Percentiles rank a stretch among this genome's conserved stretches.
Conservation (phyloP, 139 green algal species). For the Coccomyxa sp. region DNA sequence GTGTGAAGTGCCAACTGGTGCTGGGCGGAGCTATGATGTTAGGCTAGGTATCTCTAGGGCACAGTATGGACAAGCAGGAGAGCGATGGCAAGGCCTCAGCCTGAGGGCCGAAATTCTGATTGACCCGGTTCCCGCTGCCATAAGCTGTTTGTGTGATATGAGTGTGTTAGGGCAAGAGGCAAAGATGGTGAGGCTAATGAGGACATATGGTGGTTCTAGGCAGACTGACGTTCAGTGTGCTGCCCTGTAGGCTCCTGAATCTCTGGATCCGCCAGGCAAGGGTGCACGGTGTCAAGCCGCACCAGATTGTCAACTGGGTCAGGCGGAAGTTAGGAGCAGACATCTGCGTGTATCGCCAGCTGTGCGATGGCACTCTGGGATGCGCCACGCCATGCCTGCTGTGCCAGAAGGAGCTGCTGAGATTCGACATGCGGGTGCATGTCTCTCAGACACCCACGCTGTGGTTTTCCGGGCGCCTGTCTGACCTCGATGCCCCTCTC, state of each 20-base stretch:
- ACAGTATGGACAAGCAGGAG: no score
- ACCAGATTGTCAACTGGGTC: constrained; percentile 53
- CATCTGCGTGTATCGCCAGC: constrained; percentile 47
- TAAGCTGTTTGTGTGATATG: neutral
- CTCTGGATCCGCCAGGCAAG: constrained; percentile 32
- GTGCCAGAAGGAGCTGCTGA: constrained; percentile 44
- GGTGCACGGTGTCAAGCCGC: constrained; percentile 38
- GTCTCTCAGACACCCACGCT: constrained; percentile 26
- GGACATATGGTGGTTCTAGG: neutral
- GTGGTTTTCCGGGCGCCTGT: constrained; percentile 42
- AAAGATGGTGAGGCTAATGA: neutral
- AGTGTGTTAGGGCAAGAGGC: neutral
- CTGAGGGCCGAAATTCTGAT: no score
- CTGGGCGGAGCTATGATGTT: no score
- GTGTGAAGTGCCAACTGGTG: no score
- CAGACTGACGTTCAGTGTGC: no score
- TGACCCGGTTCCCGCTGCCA: no score
- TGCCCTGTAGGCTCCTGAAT: constrained; percentile 51
- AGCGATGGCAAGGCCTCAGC: no score
- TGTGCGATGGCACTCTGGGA: constrained; percentile 51
- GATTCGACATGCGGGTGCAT: constrained; percentile 49
- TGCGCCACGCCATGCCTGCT: constrained; percentile 54
- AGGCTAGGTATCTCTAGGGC: no score
- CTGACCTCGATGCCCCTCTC: constrained; percentile 26
- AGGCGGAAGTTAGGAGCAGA: constrained; percentile 55